Conservation (phyloP, 257 asterid genomes). For the Penstemon newberryi region DNA sequence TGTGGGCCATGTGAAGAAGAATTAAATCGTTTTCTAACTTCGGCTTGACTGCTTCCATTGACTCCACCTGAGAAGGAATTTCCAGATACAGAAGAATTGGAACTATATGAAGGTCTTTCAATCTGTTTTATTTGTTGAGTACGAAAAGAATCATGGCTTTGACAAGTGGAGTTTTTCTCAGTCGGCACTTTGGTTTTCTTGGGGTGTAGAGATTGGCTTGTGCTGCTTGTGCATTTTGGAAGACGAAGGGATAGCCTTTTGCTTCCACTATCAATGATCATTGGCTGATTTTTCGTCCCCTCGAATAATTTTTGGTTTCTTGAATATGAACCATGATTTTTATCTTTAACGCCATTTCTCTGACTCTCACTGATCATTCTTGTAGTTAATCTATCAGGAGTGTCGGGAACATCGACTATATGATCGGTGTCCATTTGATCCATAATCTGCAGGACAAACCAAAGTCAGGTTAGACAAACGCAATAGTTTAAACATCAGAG, state of each 20-base stretch:
- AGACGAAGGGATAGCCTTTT: conserved; percentile 34
- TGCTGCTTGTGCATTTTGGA: conserved; percentile 36
- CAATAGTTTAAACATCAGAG: conserved; percentile 14
- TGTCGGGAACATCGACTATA: conserved; percentile 64
- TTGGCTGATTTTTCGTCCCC: conserved; percentile 39
- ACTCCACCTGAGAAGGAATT: conserved; percentile 30
- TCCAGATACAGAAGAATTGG: conserved; percentile 31
- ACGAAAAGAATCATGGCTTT: conserved; percentile 33
- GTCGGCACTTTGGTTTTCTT: conserved; percentile 26
- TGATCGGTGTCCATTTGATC: conserved; percentile 63
- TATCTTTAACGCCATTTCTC: conserved; percentile 31
- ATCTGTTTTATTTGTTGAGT: conserved; percentile 19
- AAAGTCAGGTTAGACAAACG: conserved; percentile 13
- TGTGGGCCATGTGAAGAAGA: conserved; percentile 32
- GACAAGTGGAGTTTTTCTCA: conserved; percentile 39
- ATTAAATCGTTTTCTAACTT: conserved; percentile 29
- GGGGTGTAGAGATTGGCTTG: conserved; percentile 31
- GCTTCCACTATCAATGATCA: conserved; percentile 44
- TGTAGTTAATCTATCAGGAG: conserved; percentile 62
- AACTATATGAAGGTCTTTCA: conserved; percentile 26
- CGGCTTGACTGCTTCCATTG: conserved; percentile 33
- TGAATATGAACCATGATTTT: conserved; percentile 27
- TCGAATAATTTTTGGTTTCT: conserved; percentile 35
- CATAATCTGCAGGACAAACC: conserved; percentile 50
- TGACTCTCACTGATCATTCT: conserved; percentile 32